phyloP scores from a whole-genome alignment of 1,139 yeast species.

The Schizosaccharomyces versatilis region DNA sequence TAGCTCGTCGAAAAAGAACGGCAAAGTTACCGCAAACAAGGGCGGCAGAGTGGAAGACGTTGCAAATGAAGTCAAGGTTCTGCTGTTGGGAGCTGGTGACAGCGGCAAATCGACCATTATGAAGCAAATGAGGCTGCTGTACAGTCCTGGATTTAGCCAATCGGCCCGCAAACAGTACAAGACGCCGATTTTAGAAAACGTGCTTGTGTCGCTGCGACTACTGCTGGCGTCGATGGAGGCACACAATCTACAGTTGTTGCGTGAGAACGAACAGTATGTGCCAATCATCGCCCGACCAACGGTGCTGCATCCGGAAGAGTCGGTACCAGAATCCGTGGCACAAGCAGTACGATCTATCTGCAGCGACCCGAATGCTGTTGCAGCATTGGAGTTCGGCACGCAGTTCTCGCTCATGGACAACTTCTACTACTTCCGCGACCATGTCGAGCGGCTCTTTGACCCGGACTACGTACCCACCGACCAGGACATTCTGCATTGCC shows the following conservation, averaged over 20 bases:
- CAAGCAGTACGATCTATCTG: conserved; percentile 24
- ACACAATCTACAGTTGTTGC: conserved; percentile 8
- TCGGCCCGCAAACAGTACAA: conserved; percentile 63
- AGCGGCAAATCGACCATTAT: conserved; percentile 90
- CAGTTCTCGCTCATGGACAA: conserved; percentile 72
- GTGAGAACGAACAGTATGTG: conserved; percentile 5
- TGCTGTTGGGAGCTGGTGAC: conserved; percentile 51
- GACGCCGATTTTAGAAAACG: conserved; percentile 81
- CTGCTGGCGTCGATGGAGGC: conserved; percentile 27
- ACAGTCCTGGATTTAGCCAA: conserved; percentile 61
- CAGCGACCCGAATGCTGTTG: conserved; percentile 35
- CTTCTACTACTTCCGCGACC: conserved; percentile 30
- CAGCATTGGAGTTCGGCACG: conserved; percentile 41
- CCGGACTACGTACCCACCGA: conserved; percentile 50
- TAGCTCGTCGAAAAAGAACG: too few species aligned
- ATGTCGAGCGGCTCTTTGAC: conserved; percentile 23
- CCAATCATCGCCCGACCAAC: conserved; percentile 10
- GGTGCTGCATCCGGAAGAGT: conserved; percentile 9
- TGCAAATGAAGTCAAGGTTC: background rate
- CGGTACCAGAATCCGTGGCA: conserved; percentile 13
- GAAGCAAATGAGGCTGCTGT: conserved; percentile 69
- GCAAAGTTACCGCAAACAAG: too few species aligned
- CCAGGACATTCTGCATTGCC: conserved; percentile 64
- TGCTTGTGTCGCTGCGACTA: conserved; percentile 68
- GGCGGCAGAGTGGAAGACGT: too few species aligned